phyloP scores from a whole-genome alignment of 169 alveolate genomes.

The Plasmodium fragile region DNA sequence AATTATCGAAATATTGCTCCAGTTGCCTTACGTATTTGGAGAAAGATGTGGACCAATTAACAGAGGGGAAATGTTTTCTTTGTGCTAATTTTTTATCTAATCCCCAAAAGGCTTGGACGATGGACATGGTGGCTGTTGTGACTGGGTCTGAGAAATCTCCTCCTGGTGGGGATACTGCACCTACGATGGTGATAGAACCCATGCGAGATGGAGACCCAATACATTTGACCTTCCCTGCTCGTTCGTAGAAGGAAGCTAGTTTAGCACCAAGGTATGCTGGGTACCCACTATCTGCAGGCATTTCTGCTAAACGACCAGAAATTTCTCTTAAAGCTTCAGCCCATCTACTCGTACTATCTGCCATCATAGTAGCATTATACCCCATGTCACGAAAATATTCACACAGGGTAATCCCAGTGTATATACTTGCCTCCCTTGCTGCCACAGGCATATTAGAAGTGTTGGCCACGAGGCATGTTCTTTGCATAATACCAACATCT shows the following conservation, averaged over 20 bases:
- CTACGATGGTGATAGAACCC: constrained; percentile 99
- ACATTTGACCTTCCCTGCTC: constrained; percentile 97
- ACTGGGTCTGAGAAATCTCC: constrained; percentile 99
- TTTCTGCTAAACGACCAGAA: constrained; percentile 99
- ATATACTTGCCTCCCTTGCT: constrained; percentile 99
- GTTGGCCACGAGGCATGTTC: constrained; percentile 99
- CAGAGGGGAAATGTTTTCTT: constrained; percentile 99
- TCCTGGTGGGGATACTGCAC: constrained; percentile 99
- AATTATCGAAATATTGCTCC: constrained; percentile 95
- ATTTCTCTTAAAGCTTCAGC: constrained; percentile 99
- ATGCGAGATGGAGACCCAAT: constrained; percentile 98
- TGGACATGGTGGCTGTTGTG: constrained; percentile 97
- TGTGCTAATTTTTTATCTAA: constrained; percentile 99
- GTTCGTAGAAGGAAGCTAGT: constrained; percentile 98
- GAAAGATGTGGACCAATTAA: constrained; percentile 98
- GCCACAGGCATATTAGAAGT: constrained; percentile 99
- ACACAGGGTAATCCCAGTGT: constrained; percentile 98
- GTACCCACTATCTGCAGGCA: constrained; percentile 99
- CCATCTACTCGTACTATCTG: constrained; percentile 99
- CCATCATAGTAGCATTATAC: constrained; percentile 98
- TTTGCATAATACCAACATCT: constrained; percentile 97
- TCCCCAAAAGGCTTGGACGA: constrained; percentile 99
- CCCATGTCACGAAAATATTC: constrained; percentile 99
- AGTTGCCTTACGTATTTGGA: constrained; percentile 96
- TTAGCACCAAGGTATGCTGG: constrained; percentile 99